Evolutionary conservation across 2,329 filamentous ascomycete species (phyloP), one percentile per base, ranked within the genome.

Genomic region (Emericellopsis atlantica): DNA sequence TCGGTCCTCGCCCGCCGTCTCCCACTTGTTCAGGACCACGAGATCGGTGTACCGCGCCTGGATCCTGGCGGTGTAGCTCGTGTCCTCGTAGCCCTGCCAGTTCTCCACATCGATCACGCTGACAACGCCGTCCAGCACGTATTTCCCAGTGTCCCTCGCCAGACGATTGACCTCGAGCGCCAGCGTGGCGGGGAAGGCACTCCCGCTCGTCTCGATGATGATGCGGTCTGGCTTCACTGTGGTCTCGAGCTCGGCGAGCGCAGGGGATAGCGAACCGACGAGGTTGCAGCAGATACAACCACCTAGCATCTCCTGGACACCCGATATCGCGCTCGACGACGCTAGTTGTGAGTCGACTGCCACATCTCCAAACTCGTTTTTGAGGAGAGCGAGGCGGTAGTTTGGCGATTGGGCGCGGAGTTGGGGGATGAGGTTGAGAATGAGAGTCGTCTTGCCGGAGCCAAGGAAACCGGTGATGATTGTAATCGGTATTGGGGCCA

Each of bases 241-340:
- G 21, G 65, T 60, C 39, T 75, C 74, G 33, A 98, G 78, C 54
- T 92, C 80, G 35, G 74, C 65, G 15, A 98, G 78, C 2, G 90
- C 89, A 37, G 83, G 79, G 44, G 78, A 76, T 7, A 98, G 77
- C 60, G 94, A 86, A 14, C 92, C 92, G 45, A 98, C 90, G 22
- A 96, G 81, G 58, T 96, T 96, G 68, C 92, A 98, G 74, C 92
- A 98, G 62, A 98, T 96, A 65, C 92, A 96, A 49, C 90, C 92
- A 59, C 95, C 94, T 41, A 98, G 80, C 1, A 98, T 74, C 62
- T 98, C 92, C 52, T 84, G 84, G 5, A 95, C 89, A 42, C 88
- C 90, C 1, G 86, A 82, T 50, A 98, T 88, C 46, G 89, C 80
- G 39, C 77, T 77, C 12, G 83, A 83, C 0, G 83, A 72, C 14